phyloP scores from a whole-genome alignment of 305 asterid genomes.

The Fraxinus angustifolia region DNA sequence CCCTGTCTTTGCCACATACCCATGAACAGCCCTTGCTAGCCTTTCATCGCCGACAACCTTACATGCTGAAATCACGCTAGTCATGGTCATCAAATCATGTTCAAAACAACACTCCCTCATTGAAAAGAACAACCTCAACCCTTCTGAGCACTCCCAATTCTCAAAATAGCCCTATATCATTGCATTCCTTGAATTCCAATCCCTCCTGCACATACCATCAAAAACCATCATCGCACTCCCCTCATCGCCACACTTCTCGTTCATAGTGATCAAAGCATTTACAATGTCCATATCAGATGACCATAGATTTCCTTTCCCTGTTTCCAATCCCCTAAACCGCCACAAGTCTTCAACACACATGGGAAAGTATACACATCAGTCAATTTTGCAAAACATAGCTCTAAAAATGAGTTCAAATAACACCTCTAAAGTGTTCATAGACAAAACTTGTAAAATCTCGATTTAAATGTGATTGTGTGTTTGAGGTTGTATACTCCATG shows the following conservation, averaged over 20 bases:
- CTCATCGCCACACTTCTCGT: constrained; percentile 70
- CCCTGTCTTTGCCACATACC: constrained; percentile 63
- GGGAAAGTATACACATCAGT: constrained; percentile 81
- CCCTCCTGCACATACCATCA: constrained; percentile 63
- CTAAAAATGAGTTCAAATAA: no score
- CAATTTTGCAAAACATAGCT: no score
- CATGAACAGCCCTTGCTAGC: constrained; percentile 73
- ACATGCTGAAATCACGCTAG: constrained; percentile 87
- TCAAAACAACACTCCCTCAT: constrained; percentile 60
- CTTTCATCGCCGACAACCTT: constrained; percentile 62
- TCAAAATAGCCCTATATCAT: constrained; percentile 79
- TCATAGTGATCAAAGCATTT: constrained; percentile 83
- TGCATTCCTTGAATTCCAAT: constrained; percentile 87
- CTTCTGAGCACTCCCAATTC: constrained; percentile 61
- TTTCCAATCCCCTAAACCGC: constrained; percentile 58
- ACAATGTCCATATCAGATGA: constrained; percentile 67
- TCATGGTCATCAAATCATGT: constrained; percentile 86
- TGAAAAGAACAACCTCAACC: constrained; percentile 55
- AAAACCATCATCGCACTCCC: constrained; percentile 49
- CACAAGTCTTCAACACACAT: constrained; percentile 87
- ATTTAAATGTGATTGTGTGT: no score
- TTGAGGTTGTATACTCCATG: no score
- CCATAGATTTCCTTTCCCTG: constrained; percentile 73
- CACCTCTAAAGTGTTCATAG: no score
- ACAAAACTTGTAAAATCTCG: no score